A percentile compares a stretch with the other conserved stretches of the same genome.
Conservation (phyloP, 495 filamentous ascomycete genomes). For the Neurospora sublineolata region DNA sequence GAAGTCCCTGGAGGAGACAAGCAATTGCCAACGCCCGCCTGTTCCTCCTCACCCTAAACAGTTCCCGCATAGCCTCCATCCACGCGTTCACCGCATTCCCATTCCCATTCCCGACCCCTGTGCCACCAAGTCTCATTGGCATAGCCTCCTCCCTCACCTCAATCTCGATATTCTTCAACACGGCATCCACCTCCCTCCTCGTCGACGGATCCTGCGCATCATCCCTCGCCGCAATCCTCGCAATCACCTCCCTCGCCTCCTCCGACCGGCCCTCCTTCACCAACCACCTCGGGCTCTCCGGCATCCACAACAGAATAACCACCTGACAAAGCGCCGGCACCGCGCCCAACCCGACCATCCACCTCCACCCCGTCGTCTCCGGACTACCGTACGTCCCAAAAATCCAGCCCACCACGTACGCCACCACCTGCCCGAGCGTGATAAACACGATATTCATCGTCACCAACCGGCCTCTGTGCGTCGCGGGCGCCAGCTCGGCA, state of each 20-base stretch:
- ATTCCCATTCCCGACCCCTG: not conserved
- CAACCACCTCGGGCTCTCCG: slow-evolving; percentile 82
- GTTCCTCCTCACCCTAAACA: slow-evolving; percentile 53
- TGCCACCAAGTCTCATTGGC: slow-evolving; percentile 22
- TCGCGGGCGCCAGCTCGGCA: slow-evolving; percentile 68
- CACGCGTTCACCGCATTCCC: slow-evolving; percentile 14
- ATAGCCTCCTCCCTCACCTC: slow-evolving; percentile 59
- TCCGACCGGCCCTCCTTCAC: slow-evolving; percentile 50
- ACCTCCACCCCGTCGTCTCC: slow-evolving; percentile 58
- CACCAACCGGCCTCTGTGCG: slow-evolving; percentile 63
- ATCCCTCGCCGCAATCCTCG: slow-evolving; percentile 34
- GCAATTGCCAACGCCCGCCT: slow-evolving; percentile 72
- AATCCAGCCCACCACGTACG: slow-evolving; percentile 66
- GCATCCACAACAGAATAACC: slow-evolving; percentile 52
- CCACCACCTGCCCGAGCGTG: slow-evolving; percentile 74
- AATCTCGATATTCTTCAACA: slow-evolving; percentile 53
- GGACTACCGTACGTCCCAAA: slow-evolving; percentile 41
- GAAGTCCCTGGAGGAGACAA: slow-evolving; percentile 74
- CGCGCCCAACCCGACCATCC: slow-evolving; percentile 81
- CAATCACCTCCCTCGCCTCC: slow-evolving; percentile 51
- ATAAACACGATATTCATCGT: slow-evolving; percentile 71
- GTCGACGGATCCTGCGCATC: slow-evolving; percentile 4
- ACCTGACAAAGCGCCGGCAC: slow-evolving; percentile 64
- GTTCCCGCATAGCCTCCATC: slow-evolving; percentile 39
- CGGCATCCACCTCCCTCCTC: slow-evolving; percentile 37